phyloP scores from a whole-genome alignment of 2,329 filamentous ascomycete species.

The Pestalotiopsis fici region DNA sequence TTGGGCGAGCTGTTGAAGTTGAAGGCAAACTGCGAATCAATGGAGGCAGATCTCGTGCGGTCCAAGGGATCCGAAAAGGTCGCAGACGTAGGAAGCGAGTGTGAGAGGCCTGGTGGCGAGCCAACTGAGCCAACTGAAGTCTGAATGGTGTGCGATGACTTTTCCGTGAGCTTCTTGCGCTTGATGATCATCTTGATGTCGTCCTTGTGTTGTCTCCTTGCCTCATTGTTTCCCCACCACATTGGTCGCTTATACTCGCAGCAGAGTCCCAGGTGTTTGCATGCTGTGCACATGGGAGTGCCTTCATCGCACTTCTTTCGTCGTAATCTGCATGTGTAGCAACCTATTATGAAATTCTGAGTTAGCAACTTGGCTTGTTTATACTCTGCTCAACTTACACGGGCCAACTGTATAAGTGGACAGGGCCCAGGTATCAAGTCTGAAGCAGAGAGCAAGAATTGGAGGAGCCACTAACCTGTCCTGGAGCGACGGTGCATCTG shows the following conservation, averaged over 20 bases:
- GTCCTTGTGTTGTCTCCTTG: slow-evolving; percentile 85
- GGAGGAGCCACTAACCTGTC: slow-evolving; percentile 71
- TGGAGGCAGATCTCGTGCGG: slow-evolving; percentile 73
- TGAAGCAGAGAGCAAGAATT: neutral
- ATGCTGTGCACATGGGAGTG: slow-evolving; percentile 62
- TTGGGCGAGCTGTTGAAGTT: slow-evolving; percentile 67
- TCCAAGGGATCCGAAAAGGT: slow-evolving; percentile 75
- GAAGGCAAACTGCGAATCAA: slow-evolving; percentile 81
- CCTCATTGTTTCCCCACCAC: slow-evolving; percentile 97
- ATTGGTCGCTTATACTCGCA: slow-evolving; percentile 97
- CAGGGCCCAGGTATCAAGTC: slow-evolving; percentile 15
- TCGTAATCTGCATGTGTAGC: slow-evolving; percentile 68
- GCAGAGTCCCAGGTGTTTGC: slow-evolving; percentile 74
- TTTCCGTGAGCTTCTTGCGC: slow-evolving; percentile 91
- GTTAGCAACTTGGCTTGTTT: slow-evolving; percentile 29
- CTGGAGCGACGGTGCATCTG: slow-evolving; percentile 94
- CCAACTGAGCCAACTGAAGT: slow-evolving; percentile 62
- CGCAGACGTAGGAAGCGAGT: slow-evolving; percentile 79
- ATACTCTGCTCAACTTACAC: slow-evolving; percentile 21
- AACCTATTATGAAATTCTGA: slow-evolving; percentile 45
- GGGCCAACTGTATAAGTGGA: slow-evolving; percentile 19
- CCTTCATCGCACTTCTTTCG: slow-evolving; percentile 72
- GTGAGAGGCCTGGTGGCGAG: slow-evolving; percentile 77
- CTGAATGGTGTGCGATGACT: slow-evolving; percentile 62
- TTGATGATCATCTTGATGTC: slow-evolving; percentile 97